Evolutionary conservation across 1,139 yeast genomes (phyloP).

Genomic region (Scheffersomyces segobiensis): DNA sequence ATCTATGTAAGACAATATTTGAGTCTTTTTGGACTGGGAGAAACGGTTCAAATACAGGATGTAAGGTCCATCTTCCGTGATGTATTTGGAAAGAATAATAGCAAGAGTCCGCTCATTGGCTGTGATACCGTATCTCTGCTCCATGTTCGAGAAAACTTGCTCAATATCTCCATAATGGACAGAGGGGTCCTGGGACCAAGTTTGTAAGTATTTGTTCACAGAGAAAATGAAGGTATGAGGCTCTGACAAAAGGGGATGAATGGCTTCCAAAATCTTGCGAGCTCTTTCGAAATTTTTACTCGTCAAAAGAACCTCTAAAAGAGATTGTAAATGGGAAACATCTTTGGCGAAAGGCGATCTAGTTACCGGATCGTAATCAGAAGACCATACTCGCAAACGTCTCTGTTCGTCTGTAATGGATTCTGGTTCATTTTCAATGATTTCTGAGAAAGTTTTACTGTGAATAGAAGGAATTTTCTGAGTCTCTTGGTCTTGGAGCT

Average conservation of each 20-base stretch:
- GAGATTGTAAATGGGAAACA: slow-evolving; percentile 67
- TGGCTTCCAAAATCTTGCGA: slow-evolving; percentile 59
- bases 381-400: slow-evolving; percentile 34
- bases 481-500: slow-evolving; percentile 7
- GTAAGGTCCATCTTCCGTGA: slow-evolving; percentile 11
- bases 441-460: slow-evolving; percentile 24
- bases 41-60: slow-evolving; percentile 12
- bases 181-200: slow-evolving; percentile 31
- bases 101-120: slow-evolving; percentile 52
- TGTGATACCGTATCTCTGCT: slow-evolving; percentile 3
- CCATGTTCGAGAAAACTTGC: slow-evolving; percentile 22
- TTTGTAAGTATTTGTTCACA: slow-evolving; percentile 40
- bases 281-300: slow-evolving; percentile 74
- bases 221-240: slow-evolving; percentile 35
- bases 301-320: slow-evolving; percentile 77
- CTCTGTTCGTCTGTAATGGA: slow-evolving; percentile 18
- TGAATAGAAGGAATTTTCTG: slow-evolving; percentile 11
- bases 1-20: slow-evolving; percentile 65
- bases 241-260: slow-evolving; percentile 43
- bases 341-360: slow-evolving; percentile 55
- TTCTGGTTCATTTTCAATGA: slow-evolving; percentile 14
- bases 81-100: slow-evolving; percentile 20
- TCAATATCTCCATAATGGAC: slow-evolving; percentile 28
- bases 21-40: slow-evolving; percentile 22
- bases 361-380: slow-evolving; percentile 43